These are phyloP conservation scores for Priceomyces fermenticarens DNA, from an alignment of 805 yeast genomes.

Conservation along the genomic window DNA sequence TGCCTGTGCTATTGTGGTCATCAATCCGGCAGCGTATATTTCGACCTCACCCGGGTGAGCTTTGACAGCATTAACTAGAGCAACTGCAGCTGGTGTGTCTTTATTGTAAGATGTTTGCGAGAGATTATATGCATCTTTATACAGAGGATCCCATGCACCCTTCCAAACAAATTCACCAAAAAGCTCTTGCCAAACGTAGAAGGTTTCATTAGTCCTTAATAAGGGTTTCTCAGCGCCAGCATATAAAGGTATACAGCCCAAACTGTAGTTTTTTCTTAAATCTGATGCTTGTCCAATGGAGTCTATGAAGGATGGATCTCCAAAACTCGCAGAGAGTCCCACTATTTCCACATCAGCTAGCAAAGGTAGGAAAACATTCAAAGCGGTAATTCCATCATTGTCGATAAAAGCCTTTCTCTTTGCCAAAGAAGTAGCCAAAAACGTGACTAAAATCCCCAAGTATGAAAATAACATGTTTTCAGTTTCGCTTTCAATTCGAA, in stretches of 20 bases:
- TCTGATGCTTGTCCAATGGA: slow-evolving; percentile 31
- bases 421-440: neutral
- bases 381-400: slow-evolving; percentile 39
- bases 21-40: slow-evolving; percentile 38
- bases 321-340: slow-evolving; percentile 39
- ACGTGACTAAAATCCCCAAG: neutral
- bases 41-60: slow-evolving; percentile 28
- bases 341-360: slow-evolving; percentile 38
- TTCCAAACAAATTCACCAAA: slow-evolving; percentile 42
- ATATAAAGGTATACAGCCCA: slow-evolving; percentile 35
- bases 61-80: slow-evolving; percentile 39
- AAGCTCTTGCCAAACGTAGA: slow-evolving; percentile 34
- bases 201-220: slow-evolving; percentile 36
- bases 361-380: slow-evolving; percentile 35
- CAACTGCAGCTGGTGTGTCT: slow-evolving; percentile 34
- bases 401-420: slow-evolving; percentile 37
- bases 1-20: slow-evolving; percentile 47
- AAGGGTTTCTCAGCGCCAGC: slow-evolving; percentile 38
- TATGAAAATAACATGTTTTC: neutral
- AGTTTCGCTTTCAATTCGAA: neutral
- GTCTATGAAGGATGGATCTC: slow-evolving; percentile 37
- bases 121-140: slow-evolving; percentile 30
- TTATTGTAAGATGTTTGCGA: slow-evolving; percentile 25
- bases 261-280: slow-evolving; percentile 27
- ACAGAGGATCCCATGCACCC: slow-evolving; percentile 34